A percentile compares a stretch with the other conserved stretches of the same genome.
Conservation (phyloP, 768 basidiomycete genomes). For the Calocybe gangraenosa region DNA sequence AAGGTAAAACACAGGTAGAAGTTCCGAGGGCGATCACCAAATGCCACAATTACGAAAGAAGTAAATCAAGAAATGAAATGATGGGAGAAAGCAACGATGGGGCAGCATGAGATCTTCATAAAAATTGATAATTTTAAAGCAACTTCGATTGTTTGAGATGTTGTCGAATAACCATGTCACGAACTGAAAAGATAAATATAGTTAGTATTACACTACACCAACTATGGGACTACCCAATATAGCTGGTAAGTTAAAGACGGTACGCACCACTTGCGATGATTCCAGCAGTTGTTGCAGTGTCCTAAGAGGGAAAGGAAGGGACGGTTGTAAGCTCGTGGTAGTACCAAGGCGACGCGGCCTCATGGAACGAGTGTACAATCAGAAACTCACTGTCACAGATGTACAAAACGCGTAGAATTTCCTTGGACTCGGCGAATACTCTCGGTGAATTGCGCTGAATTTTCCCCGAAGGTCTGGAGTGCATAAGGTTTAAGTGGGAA, state of each 20-base stretch:
- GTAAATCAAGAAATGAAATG: background rate
- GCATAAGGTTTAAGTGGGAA: too few species aligned
- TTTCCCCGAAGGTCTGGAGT: conserved; percentile 35
- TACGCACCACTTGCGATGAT: conserved; percentile 46
- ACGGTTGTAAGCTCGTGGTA: background rate
- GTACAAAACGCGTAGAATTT: conserved; percentile 60
- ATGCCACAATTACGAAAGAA: background rate
- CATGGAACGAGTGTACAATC: too few species aligned
- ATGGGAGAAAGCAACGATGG: too few species aligned
- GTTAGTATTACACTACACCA: background rate
- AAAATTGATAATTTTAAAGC: conserved; percentile 32
- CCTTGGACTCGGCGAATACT: conserved; percentile 46
- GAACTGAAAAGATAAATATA: conserved; percentile 37
- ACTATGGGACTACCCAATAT: background rate
- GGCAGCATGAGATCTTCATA: too few species aligned
- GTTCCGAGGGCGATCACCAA: conserved; percentile 1
- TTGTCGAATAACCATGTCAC: conserved; percentile 80
- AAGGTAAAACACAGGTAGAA: background rate
- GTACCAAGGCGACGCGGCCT: background rate
- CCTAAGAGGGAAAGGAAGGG: conserved; percentile 27
- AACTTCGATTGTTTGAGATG: conserved; percentile 73
- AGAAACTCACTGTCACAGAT: conserved; percentile 50
- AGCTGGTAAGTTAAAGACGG: background rate
- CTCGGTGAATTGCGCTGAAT: conserved; percentile 52
- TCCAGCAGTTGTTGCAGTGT: conserved; percentile 50